Evolutionary conservation across 345 rosid genomes (phyloP).

Genomic region (Rhodamnia argentea): DNA sequence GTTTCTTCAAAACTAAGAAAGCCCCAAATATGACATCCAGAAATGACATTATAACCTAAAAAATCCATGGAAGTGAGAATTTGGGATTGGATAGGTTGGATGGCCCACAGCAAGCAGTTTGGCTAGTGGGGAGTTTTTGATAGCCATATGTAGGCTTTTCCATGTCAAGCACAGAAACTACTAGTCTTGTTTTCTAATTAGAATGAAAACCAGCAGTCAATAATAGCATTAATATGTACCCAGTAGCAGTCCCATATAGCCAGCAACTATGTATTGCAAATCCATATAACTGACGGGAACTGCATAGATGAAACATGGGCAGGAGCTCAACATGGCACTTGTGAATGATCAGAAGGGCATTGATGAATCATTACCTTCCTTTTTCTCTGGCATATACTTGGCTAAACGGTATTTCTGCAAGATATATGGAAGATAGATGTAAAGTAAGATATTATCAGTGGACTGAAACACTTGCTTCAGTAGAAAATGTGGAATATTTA

Average conservation of each 20-base stretch:
- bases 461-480: not conserved
- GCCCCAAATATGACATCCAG: not conserved
- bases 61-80: not conserved
- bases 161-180: not conserved
- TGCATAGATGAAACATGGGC: not conserved
- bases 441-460: not conserved
- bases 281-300: not conserved
- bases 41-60: not conserved
- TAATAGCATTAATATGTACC: not conserved
- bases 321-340: not conserved
- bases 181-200: not conserved
- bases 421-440: not conserved
- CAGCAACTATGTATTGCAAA: not conserved
- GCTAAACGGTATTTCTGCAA: constrained; percentile 90
- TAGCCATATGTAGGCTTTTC: not conserved
- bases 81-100: not conserved
- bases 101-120: not conserved
- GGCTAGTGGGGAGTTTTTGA: not conserved
- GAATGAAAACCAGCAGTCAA: not conserved
- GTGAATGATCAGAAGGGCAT: not conserved
- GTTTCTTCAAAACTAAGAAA: not conserved
- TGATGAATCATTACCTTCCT: constrained; percentile 47
- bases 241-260: not conserved
- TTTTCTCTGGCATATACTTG: constrained; percentile 81
- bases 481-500: constrained; percentile 9